Evolutionary conservation across 2,329 filamentous ascomycete species (phyloP).

Genomic region (Alternaria brassicicola): DNA sequence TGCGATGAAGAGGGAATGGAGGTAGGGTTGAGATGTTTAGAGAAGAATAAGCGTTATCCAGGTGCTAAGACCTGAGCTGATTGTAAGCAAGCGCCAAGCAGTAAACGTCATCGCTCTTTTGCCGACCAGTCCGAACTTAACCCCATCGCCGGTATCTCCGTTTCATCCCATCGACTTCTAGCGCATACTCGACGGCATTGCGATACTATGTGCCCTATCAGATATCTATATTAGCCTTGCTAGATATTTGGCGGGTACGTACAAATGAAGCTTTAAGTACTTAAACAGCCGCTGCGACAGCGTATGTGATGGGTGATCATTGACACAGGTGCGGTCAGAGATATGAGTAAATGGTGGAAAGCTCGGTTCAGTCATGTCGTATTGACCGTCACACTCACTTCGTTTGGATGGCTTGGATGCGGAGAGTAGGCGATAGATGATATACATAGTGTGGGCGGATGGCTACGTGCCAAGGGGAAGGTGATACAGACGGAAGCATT

Average conservation of each 20-base stretch:
- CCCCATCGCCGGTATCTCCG: background rate
- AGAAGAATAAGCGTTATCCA: conserved; percentile 13
- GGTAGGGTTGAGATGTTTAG: conserved; percentile 11
- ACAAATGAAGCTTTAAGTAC: background rate
- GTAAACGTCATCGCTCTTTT: conserved; percentile 34
- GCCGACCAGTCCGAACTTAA: conserved; percentile 12
- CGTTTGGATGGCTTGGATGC: background rate
- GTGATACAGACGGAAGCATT: background rate
- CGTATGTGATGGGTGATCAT: background rate
- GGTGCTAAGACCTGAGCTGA: conserved; percentile 20
- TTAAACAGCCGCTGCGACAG: background rate
- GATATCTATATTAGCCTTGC: background rate
- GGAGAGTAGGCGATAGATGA: background rate
- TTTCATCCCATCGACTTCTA: background rate
- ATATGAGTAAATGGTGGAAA: background rate
- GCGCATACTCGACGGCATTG: background rate
- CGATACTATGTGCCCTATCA: background rate
- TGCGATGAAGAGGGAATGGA: conserved; percentile 9
- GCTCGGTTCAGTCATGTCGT: conserved; percentile 2
- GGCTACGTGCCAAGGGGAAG: too few relatives aligned
- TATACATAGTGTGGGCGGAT: background rate
- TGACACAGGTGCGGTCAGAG: background rate
- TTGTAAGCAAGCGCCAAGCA: conserved; percentile 30
- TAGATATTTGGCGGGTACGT: background rate
- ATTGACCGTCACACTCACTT: background rate